Percentiles rank a stretch among this genome's conserved stretches.
Conservation (phyloP, 2,329 filamentous ascomycete species). For the Ophiostoma pallidulum region DNA sequence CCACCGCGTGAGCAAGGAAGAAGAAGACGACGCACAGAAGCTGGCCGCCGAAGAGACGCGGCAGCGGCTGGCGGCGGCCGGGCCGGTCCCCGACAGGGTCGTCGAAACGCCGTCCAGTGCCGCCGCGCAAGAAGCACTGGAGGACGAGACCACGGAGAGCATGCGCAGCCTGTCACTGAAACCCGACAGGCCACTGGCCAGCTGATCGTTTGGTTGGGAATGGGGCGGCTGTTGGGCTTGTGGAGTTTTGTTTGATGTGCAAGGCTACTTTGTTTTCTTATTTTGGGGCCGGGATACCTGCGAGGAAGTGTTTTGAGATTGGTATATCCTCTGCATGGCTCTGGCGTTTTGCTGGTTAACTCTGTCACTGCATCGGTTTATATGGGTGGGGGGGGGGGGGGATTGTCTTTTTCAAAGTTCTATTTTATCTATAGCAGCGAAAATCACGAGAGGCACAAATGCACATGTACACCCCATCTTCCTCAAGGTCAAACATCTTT, state of each 20-base stretch:
- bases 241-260: neutral
- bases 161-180: slow-evolving; percentile 29
- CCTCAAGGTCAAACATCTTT: too few species aligned
- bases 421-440: slow-evolving; percentile 1
- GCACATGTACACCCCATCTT: too few species aligned
- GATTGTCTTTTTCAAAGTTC: too few species aligned
- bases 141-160: slow-evolving; percentile 13
- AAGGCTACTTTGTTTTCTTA: too few species aligned
- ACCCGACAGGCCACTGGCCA: slow-evolving; percentile 1
- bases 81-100: slow-evolving; percentile 15
- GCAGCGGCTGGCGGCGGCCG: slow-evolving; percentile 40
- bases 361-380: too few species aligned
- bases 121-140: neutral
- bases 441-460: too few species aligned
- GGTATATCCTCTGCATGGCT: slow-evolving; percentile 9
- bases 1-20: slow-evolving; percentile 38
- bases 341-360: too few species aligned
- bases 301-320: too few species aligned
- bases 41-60: slow-evolving; percentile 38
- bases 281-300: neutral
- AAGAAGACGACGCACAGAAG: slow-evolving; percentile 35
- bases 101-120: neutral
- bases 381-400: too few species aligned
- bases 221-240: too few species aligned
- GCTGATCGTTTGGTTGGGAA: too few species aligned